phyloP scores from a whole-genome alignment of 805 yeast species.

The Sugiyamaella qingdaonensis region DNA sequence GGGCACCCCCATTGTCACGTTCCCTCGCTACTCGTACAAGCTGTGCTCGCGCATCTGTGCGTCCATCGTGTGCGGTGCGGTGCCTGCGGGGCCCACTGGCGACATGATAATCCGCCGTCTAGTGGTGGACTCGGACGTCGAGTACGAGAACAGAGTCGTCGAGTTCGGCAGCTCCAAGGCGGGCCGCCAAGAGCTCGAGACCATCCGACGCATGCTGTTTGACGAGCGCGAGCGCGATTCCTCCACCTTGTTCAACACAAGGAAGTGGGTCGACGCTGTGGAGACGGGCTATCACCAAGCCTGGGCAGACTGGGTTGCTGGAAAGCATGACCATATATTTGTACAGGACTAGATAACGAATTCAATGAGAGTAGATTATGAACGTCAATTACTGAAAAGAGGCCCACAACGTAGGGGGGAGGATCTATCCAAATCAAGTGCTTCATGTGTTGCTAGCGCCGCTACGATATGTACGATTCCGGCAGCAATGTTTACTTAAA shows the following conservation, averaged over 20 bases:
- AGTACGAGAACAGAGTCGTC: slow-evolving; percentile 27
- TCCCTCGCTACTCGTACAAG: slow-evolving; percentile 29
- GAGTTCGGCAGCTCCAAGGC: slow-evolving; percentile 17
- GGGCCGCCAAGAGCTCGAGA: slow-evolving; percentile 17
- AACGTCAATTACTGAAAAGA: too few relatives aligned
- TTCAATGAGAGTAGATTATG: neutral
- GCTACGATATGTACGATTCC: too few relatives aligned
- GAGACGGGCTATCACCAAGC: slow-evolving; percentile 27
- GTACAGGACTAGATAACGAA: neutral
- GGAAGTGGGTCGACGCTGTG: slow-evolving; percentile 26
- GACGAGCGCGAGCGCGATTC: slow-evolving; percentile 18
- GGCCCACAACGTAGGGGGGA: too few relatives aligned
- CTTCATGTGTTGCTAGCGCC: too few relatives aligned
- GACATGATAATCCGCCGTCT: slow-evolving; percentile 14
- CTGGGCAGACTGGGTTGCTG: slow-evolving; percentile 29
- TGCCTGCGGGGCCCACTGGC: slow-evolving; percentile 13
- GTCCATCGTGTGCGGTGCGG: slow-evolving; percentile 26
- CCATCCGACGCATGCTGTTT: slow-evolving; percentile 23
- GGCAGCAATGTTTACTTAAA: too few relatives aligned
- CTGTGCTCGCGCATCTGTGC: slow-evolving; percentile 32
- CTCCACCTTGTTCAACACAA: slow-evolving; percentile 26
- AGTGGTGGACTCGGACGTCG: slow-evolving; percentile 23
- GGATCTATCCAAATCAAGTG: too few relatives aligned
- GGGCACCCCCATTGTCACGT: slow-evolving; percentile 32
- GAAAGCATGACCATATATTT: slow-evolving; percentile 18